phyloP scores from a whole-genome alignment of 345 rosid genomes.

The Heritiera littoralis region DNA sequence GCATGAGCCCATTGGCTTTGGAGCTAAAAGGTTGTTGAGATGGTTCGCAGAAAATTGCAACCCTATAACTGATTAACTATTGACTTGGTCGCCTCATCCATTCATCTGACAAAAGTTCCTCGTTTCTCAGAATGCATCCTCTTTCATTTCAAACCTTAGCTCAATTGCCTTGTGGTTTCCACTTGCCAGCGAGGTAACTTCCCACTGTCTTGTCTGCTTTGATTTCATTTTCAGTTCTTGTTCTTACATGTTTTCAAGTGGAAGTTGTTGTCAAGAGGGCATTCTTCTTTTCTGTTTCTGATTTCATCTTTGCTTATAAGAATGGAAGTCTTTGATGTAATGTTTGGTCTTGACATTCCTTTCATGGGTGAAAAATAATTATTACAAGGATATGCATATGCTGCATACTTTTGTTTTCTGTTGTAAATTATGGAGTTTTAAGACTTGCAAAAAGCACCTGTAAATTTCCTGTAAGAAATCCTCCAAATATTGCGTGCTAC shows the following conservation, averaged over 20 bases:
- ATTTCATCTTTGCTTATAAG: background rate
- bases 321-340: background rate
- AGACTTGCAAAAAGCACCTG: background rate
- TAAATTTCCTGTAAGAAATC: background rate
- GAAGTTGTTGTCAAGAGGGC: background rate
- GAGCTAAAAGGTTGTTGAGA: background rate
- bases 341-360: background rate
- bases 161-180: constrained; percentile 8
- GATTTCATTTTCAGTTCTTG: background rate
- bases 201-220: background rate
- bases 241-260: background rate
- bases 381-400: too few species aligned
- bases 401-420: background rate
- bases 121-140: constrained; percentile 15
- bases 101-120: background rate
- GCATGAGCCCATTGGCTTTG: background rate
- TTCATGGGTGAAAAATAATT: too few species aligned
- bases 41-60: background rate
- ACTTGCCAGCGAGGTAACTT: constrained; percentile 23
- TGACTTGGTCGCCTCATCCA: background rate
- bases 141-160: constrained; percentile 21
- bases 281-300: background rate
- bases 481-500: background rate
- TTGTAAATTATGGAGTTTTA: background rate
- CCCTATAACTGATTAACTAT: background rate